Evolutionary conservation across 208 protist genomes (phyloP), one percentile per base, ranked within the genome.

Genomic region (Acanthamoeba pearcei): DNA sequence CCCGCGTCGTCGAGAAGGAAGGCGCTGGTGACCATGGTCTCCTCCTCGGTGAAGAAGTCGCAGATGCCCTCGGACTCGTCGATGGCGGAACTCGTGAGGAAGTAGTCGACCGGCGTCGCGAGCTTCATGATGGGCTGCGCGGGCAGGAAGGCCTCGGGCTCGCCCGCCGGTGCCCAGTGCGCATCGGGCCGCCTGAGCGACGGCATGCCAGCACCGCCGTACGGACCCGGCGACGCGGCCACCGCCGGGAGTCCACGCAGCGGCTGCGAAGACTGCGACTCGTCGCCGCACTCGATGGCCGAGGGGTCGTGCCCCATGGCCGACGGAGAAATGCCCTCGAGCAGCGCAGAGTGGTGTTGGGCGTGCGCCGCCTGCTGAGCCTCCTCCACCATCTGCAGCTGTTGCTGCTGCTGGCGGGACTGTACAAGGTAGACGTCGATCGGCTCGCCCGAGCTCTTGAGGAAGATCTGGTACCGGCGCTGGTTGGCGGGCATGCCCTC

Each of bases 401-500:
- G 57, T 15, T 68, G 82, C 53, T 68, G 82, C 53, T 68, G 57
- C 55, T 68, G 82, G n/a, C 82, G 82, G 10, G 82, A 68, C 82
- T 90, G 82, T 49, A 90, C 82, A 46, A 90, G 82, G 82, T 90
- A 90, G 53, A 90, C 82, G n/a, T 90, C 82, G 24, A 90, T 90
- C 53, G 82, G 82, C 27, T 90, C 82, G n/a, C 57, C 53, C 27
- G 49, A 60, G 53, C 82, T 90, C 82, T 90, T 90, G 29, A 90
- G 35, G 38, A 90, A 90, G 51, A 90, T 90, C 55, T 90, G 82
- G 38, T 90, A 90, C 22, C 82, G 82, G 19, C 82, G 82, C 82
- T 90, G 82, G 24, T 49, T 49, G 53, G 82, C 13, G 17, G 49
- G 53, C 82, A 90, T 90, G 32, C 82, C 96, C 35, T 97, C 96